phyloP scores from a whole-genome alignment of 371 early-diverging fungal genomes.

The Blakeslea trispora region DNA sequence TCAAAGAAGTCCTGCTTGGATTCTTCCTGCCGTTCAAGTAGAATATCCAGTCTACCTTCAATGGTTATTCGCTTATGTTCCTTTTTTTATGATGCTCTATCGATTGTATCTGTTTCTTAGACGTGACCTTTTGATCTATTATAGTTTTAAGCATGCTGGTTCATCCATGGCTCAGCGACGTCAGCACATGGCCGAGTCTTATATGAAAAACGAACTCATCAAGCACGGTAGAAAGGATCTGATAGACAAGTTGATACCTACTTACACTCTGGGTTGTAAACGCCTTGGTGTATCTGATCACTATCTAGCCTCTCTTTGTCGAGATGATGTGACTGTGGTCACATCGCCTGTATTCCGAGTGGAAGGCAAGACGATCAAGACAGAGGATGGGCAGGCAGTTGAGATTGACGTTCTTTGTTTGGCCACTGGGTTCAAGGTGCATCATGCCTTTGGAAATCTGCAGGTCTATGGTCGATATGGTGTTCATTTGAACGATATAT shows the following conservation, averaged over 20 bases:
- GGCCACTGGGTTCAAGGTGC: slow-evolving; percentile 67
- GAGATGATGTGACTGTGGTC: slow-evolving; percentile 49
- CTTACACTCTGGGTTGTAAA: slow-evolving; percentile 58
- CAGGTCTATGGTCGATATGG: slow-evolving; percentile 28
- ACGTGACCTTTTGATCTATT: slow-evolving; percentile 1
- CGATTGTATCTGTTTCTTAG: slow-evolving; percentile 16
- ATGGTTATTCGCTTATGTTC: slow-evolving; percentile 40
- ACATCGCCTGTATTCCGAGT: slow-evolving; percentile 40
- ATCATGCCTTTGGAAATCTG: slow-evolving; percentile 33
- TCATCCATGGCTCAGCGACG: slow-evolving; percentile 2
- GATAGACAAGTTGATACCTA: slow-evolving; percentile 46
- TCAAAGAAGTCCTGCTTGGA: slow-evolving; percentile 53
- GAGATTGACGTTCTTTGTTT: slow-evolving; percentile 58
- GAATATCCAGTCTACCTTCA: slow-evolving; percentile 29
- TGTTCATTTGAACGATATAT: slow-evolving; percentile 15
- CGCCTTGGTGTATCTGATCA: slow-evolving; percentile 54
- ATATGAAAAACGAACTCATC: background rate
- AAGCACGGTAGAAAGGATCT: slow-evolving; percentile 28
- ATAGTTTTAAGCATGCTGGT: background rate
- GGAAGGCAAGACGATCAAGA: slow-evolving; percentile 41
- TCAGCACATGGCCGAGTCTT: background rate
- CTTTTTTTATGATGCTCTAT: slow-evolving; percentile 33
- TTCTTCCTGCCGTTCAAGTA: slow-evolving; percentile 33
- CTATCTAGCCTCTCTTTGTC: slow-evolving; percentile 50
- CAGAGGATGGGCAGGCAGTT: slow-evolving; percentile 37